Percentiles rank a stretch among this genome's conserved stretches.
Evolutionary conservation across 305 asterid species (phyloP).

Genomic region (Fraxinus velutina): DNA sequence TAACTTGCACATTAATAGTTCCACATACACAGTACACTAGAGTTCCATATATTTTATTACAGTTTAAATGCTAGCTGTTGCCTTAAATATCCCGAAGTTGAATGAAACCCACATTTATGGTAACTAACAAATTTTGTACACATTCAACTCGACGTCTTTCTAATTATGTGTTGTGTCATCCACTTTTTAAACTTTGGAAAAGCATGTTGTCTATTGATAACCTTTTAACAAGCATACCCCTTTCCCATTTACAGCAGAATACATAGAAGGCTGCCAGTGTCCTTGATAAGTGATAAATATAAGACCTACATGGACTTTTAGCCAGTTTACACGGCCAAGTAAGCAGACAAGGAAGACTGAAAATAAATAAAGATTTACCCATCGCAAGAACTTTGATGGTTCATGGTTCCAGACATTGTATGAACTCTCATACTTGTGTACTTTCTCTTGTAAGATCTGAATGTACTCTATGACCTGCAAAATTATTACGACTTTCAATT

Average conservation of each 20-base stretch:
- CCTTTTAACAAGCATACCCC: neutral
- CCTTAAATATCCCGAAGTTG: neutral
- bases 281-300: neutral
- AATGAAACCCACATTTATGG: neutral
- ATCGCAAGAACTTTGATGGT: constrained; percentile 53
- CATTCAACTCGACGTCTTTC: neutral
- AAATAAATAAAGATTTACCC: constrained; percentile 43
- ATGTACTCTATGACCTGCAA: constrained; percentile 92
- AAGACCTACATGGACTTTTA: neutral
- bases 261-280: neutral
- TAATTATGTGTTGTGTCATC: neutral
- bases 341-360: neutral
- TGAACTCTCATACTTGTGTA: constrained; percentile 62
- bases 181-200: neutral
- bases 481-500: constrained; percentile 20
- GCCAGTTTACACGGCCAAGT: neutral
- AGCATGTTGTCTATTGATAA: neutral
- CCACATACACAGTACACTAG: neutral
- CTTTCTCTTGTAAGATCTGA: constrained; percentile 89
- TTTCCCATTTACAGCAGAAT: neutral
- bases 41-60: neutral
- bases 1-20: neutral
- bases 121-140: neutral
- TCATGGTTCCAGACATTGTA: constrained; percentile 77
- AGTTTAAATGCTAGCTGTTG: neutral